A percentile compares a stretch with the other conserved stretches of the same genome.
phyloP scores from a whole-genome alignment of 176 grass and related monocot genomes.

The Phragmites australis region DNA sequence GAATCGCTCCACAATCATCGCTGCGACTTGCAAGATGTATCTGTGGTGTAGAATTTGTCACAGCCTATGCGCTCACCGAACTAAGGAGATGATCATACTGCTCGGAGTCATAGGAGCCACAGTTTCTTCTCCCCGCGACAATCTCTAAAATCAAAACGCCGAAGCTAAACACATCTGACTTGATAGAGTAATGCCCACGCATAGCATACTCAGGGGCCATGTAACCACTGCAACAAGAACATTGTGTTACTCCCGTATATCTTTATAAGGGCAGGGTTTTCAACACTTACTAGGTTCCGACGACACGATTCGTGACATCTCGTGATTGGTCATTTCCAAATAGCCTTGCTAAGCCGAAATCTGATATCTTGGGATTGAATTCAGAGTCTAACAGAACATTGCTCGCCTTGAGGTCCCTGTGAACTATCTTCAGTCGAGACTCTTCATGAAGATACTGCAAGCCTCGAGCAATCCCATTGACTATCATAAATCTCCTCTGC shows the following conservation, averaged over 20 bases:
- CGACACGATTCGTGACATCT: constrained; percentile 49
- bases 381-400: constrained; percentile 41
- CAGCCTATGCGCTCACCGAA: constrained; percentile 45
- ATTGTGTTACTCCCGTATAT: background rate
- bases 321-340: constrained; percentile 51
- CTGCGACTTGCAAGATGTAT: constrained; percentile 34
- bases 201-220: constrained; percentile 61
- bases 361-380: constrained; percentile 67
- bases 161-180: constrained; percentile 72
- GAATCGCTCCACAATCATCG: background rate
- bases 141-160: constrained; percentile 70
- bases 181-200: constrained; percentile 67
- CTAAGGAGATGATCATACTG: too few relatives aligned
- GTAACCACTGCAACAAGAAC: constrained; percentile 54
- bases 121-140: constrained; percentile 54
- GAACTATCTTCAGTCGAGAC: constrained; percentile 55
- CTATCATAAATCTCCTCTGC: constrained; percentile 33
- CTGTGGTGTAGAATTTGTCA: background rate
- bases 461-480: constrained; percentile 51
- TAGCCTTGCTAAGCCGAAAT: constrained; percentile 65
- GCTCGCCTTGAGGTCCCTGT: constrained; percentile 43
- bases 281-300: constrained; percentile 75
- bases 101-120: constrained; percentile 3
- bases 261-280: background rate
- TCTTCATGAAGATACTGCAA: constrained; percentile 74